Conservation (phyloP, 768 basidiomycete species). For the Lactarius sanguifluus region DNA sequence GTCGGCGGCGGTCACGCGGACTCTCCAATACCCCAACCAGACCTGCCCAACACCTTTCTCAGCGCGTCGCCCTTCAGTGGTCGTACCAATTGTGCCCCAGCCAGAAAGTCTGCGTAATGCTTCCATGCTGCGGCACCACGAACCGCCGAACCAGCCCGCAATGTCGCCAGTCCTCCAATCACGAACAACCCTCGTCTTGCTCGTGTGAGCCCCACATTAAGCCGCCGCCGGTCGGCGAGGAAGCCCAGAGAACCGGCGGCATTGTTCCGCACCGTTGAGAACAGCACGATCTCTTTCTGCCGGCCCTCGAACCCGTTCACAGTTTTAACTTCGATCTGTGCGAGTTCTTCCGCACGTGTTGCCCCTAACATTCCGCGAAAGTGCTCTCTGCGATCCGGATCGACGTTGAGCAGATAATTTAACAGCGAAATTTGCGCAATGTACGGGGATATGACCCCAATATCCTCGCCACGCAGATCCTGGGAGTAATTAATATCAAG, state of each 20-base stretch:
- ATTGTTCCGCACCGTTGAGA: conserved; percentile 90
- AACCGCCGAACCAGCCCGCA: conserved; percentile 47
- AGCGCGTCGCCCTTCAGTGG: conserved; percentile 41
- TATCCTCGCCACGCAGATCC: conserved; percentile 69
- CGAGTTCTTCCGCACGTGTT: conserved; percentile 62
- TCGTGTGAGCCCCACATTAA: conserved; percentile 90
- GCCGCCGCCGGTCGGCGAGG: conserved; percentile 76
- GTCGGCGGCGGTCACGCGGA: neutral
- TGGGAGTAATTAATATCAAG: conserved; percentile 33
- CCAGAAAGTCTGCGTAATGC: conserved; percentile 58
- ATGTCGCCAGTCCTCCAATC: conserved; percentile 68
- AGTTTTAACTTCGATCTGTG: conserved; percentile 80
- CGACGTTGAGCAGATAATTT: conserved; percentile 59
- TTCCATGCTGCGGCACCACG: conserved; percentile 48
- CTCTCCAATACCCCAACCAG: conserved; percentile 3
- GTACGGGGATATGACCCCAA: conserved; percentile 93
- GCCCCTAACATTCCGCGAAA: conserved; percentile 63
- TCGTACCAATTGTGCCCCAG: conserved; percentile 52
- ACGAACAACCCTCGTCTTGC: conserved; percentile 85
- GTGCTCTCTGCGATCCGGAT: conserved; percentile 50
- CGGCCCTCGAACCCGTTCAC: conserved; percentile 95
- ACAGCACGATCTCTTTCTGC: conserved; percentile 90
- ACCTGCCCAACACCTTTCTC: conserved; percentile 16
- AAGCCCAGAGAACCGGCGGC: conserved; percentile 78
- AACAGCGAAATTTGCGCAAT: conserved; percentile 80